A percentile compares a stretch with the other conserved stretches of the same genome.
phyloP scores from a whole-genome alignment of 2,329 filamentous ascomycete species.

The Stachybotrys chlorohalonatus region DNA sequence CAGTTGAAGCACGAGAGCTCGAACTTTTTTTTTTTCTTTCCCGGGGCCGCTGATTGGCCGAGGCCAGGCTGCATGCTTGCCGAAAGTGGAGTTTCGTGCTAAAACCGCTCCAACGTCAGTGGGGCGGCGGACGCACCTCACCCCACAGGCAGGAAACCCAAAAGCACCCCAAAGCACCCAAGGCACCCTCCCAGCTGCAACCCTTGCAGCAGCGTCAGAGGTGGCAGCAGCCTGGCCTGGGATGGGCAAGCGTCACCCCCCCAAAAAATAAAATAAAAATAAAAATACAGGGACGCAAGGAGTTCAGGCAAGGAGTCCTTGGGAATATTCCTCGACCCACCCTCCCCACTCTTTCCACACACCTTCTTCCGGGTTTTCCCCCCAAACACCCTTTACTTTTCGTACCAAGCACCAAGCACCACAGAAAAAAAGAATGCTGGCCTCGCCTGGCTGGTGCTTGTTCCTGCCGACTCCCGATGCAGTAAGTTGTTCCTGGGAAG shows the following conservation, averaged over 20 bases:
- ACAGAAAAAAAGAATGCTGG: no score
- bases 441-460: no score
- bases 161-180: no score
- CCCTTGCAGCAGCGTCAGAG: no score
- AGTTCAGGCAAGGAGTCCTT: neutral
- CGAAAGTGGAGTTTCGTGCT: conserved; percentile 17
- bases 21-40: conserved; percentile 26
- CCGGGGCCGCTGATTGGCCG: conserved; percentile 21
- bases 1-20: conserved; percentile 21
- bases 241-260: conserved; percentile 5
- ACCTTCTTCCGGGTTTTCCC: neutral
- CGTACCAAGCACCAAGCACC: no score
- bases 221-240: no score
- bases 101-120: conserved; percentile 22
- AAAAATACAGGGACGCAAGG: no score
- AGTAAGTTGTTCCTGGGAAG: no score
- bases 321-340: conserved; percentile 9
- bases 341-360: neutral
- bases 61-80: conserved; percentile 22
- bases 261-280: no score
- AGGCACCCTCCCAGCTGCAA: no score
- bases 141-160: no score
- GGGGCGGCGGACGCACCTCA: conserved; percentile 3
- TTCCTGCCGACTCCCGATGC: no score
- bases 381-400: neutral